phyloP scores from a whole-genome alignment of 306 rosid genomes.

The Malus asiatica region DNA sequence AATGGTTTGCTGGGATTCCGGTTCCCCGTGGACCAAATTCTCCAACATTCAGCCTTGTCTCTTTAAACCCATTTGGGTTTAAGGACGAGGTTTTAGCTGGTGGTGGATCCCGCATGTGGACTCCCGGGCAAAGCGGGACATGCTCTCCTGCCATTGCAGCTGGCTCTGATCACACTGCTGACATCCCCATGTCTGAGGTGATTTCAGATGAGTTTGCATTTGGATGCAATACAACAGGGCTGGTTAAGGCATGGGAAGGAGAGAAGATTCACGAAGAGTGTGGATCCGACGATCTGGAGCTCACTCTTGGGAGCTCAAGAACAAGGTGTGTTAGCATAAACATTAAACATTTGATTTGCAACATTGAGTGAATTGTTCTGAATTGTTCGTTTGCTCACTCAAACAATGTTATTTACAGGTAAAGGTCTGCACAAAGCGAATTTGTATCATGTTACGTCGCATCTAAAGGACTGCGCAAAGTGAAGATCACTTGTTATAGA shows the following conservation, averaged over 20 bases:
- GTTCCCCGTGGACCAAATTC: conserved; percentile 66
- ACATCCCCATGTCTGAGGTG: conserved; percentile 71
- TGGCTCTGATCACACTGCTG: conserved; percentile 65
- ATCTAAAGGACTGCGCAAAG: conserved; percentile 24
- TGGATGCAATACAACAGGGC: conserved; percentile 52
- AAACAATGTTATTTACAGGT: conserved; percentile 34
- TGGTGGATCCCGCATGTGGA: conserved; percentile 73
- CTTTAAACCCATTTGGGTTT: conserved; percentile 76
- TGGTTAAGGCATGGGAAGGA: conserved; percentile 89
- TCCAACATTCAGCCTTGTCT: conserved; percentile 75
- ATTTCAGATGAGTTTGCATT: conserved; percentile 78
- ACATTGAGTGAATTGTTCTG: neutral
- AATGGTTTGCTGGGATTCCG: conserved; percentile 69
- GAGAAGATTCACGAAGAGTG: conserved; percentile 72
- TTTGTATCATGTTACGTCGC: conserved; percentile 8
- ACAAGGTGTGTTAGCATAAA: conserved; percentile 44
- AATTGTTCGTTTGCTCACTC: conserved; percentile 4
- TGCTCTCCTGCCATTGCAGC: conserved; percentile 82
- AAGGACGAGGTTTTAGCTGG: conserved; percentile 55
- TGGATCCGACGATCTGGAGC: conserved; percentile 84
- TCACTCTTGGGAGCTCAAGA: conserved; percentile 81
- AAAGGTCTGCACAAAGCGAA: conserved; percentile 15
- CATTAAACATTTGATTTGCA: conserved; percentile 2
- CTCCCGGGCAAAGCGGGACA: conserved; percentile 88
- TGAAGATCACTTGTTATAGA: neutral